Conservation (phyloP, 139 green algal species). For the Volvox africanus region DNA sequence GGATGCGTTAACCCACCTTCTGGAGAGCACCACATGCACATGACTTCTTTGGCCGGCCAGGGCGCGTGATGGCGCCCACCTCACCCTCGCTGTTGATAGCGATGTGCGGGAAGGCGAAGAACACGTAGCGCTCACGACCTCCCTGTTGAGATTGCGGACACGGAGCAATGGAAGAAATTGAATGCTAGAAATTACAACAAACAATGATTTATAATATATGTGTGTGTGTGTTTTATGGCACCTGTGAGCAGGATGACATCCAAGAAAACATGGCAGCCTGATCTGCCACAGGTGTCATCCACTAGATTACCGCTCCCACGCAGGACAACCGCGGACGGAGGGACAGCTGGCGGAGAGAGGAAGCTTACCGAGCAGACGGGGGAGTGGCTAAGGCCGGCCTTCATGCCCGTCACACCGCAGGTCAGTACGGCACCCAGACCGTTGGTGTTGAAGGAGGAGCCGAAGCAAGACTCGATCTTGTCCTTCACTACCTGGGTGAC, state of each 20-base stretch:
- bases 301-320: too few species aligned
- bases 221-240: too few species aligned
- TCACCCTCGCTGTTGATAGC: constrained; percentile 80
- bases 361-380: constrained; percentile 52
- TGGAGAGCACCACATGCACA: constrained; percentile 89
- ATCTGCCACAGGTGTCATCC: too few species aligned
- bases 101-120: constrained; percentile 95
- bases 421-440: constrained; percentile 87
- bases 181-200: too few species aligned
- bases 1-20: constrained; percentile 56
- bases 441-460: constrained; percentile 86
- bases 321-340: too few species aligned
- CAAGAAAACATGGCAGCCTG: too few species aligned
- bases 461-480: constrained; percentile 84
- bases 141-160: constrained; percentile 23
- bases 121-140: constrained; percentile 89
- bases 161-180: too few species aligned
- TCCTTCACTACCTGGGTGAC: constrained; percentile 79
- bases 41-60: constrained; percentile 66
- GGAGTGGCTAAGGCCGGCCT: constrained; percentile 67
- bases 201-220: too few species aligned
- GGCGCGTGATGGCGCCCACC: constrained; percentile 80
- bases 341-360: too few species aligned
- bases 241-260: too few species aligned
- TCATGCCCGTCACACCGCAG: constrained; percentile 83